Percentiles rank a stretch among this genome's conserved stretches.
Evolutionary conservation across 495 filamentous ascomycete genomes (phyloP).

Genomic region (Clohesyomyces aquaticus): DNA sequence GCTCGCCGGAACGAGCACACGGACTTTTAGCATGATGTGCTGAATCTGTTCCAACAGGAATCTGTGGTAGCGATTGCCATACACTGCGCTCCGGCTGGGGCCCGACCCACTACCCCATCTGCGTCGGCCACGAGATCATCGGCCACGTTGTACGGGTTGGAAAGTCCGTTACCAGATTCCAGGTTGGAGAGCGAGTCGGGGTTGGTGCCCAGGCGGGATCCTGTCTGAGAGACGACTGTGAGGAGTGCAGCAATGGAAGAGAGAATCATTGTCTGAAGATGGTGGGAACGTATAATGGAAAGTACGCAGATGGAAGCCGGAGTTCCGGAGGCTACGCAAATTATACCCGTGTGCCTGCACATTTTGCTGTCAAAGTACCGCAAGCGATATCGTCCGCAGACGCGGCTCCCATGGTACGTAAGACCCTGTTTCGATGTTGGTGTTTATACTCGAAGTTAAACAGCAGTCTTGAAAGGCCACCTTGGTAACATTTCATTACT

Average conservation of each 20-base stretch:
- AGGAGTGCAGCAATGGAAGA: slow-evolving; percentile 63
- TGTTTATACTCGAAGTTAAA: too few species aligned
- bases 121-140: slow-evolving; percentile 85
- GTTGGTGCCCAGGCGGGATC: slow-evolving; percentile 77
- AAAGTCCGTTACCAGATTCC: slow-evolving; percentile 62
- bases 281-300: slow-evolving; percentile 69
- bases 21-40: too few species aligned
- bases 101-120: slow-evolving; percentile 67
- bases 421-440: too few species aligned
- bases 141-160: slow-evolving; percentile 75
- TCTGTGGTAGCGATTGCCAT: slow-evolving; percentile 82
- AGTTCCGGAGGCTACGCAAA: slow-evolving; percentile 73
- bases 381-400: slow-evolving; percentile 57
- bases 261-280: slow-evolving; percentile 69
- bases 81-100: slow-evolving; percentile 79
- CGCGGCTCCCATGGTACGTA: slow-evolving; percentile 83
- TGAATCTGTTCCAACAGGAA: too few species aligned
- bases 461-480: too few species aligned
- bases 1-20: too few species aligned
- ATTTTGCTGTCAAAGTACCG: slow-evolving; percentile 82
- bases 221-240: slow-evolving; percentile 67
- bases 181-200: slow-evolving; percentile 81
- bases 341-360: slow-evolving; percentile 69
- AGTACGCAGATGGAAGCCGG: slow-evolving; percentile 54
- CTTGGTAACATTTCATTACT: too few species aligned